These are phyloP conservation scores for Pestalotiopsis sp. DNA, from an alignment of 2,329 filamentous ascomycete species.

Conservation along the genomic window DNA sequence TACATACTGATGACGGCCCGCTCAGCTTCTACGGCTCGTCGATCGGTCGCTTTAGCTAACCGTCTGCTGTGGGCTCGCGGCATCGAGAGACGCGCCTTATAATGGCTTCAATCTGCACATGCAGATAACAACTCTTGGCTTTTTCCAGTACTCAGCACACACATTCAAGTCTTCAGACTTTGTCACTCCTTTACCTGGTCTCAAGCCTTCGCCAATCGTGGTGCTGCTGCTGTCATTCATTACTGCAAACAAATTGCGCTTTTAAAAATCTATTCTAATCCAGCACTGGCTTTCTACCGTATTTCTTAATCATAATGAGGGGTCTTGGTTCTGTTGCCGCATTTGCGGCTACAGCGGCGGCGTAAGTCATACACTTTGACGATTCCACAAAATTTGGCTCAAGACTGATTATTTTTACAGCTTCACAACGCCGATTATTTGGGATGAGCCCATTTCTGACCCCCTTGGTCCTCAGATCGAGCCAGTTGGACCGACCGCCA, in stretches of 20 bases:
- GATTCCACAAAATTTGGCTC: background rate
- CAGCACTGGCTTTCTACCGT: background rate
- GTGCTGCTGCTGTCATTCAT: slow-evolving; percentile 12
- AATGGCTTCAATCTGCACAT: slow-evolving; percentile 10
- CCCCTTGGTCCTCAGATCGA: slow-evolving; percentile 2
- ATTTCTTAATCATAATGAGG: slow-evolving; percentile 14
- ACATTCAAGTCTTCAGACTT: slow-evolving; percentile 14
- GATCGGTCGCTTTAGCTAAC: background rate
- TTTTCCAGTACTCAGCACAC: background rate
- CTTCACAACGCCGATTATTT: slow-evolving; percentile 9
- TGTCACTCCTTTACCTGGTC: slow-evolving; percentile 13
- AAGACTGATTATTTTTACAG: background rate
- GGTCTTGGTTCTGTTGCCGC: slow-evolving; percentile 13
- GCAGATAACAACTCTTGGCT: background rate
- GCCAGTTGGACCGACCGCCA: slow-evolving; percentile 6
- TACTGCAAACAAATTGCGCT: background rate
- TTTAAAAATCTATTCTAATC: background rate
- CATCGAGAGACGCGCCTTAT: background rate
- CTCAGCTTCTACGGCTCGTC: slow-evolving; percentile 1
- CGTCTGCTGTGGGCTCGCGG: background rate
- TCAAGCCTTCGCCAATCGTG: background rate
- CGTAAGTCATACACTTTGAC: background rate
- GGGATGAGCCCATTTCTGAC: slow-evolving; percentile 10
- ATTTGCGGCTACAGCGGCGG: slow-evolving; percentile 12
- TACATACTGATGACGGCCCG: slow-evolving; percentile 3